phyloP scores from a whole-genome alignment of 345 rosid species.

The Hibiscus mutabilis region DNA sequence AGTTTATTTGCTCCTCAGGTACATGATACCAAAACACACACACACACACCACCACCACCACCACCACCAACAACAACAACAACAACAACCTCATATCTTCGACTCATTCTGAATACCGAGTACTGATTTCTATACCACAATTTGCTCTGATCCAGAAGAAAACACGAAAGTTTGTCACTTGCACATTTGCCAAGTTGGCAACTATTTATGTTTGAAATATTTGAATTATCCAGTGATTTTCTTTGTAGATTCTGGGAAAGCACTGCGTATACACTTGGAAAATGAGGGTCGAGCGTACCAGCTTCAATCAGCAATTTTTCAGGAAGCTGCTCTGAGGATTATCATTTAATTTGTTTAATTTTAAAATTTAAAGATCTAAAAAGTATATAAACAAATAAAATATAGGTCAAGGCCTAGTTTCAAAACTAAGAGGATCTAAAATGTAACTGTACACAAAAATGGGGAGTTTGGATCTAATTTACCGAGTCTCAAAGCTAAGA shows the following conservation, averaged over 20 bases:
- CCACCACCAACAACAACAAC: too few species aligned
- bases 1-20: conserved; percentile 78
- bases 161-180: not conserved
- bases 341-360: too few species aligned
- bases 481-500: too few species aligned
- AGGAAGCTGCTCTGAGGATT: conserved; percentile 49
- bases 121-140: not conserved
- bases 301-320: conserved; percentile 65
- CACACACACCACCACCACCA: too few species aligned
- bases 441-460: too few species aligned
- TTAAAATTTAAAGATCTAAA: too few species aligned
- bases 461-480: too few species aligned
- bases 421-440: too few species aligned
- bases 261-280: conserved; percentile 55
- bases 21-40: conserved; percentile 13
- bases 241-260: conserved; percentile 48
- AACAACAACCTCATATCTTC: not conserved
- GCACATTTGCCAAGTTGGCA: not conserved
- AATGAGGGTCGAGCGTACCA: conserved; percentile 46
- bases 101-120: not conserved
- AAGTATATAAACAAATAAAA: too few species aligned
- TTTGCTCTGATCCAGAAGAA: not conserved
- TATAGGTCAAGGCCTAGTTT: too few species aligned
- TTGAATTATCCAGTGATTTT: not conserved
- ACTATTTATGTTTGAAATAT: conserved; percentile 7